These are phyloP conservation scores for Podila epigama DNA, from an alignment of 192 early-diverging fungal species.

Conservation along the genomic window DNA sequence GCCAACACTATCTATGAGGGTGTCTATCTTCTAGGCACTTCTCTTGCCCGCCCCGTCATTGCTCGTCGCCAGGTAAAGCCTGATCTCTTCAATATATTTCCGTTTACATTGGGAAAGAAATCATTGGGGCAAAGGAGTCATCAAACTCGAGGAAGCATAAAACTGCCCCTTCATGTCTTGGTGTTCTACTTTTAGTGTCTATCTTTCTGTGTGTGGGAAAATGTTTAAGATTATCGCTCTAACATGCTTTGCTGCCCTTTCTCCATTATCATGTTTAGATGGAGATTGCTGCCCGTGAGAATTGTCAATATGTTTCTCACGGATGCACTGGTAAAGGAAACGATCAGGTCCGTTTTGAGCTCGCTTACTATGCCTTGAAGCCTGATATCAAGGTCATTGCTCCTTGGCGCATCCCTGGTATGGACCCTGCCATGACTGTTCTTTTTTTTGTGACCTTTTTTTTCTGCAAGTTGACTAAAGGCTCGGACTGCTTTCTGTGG, in stretches of 20 bases:
- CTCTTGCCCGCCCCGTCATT: conserved; percentile 97
- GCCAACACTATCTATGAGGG: conserved; percentile 95
- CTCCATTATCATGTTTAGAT: conserved; percentile 64
- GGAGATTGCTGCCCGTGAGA: conserved; percentile 91
- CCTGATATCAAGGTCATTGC: conserved; percentile 96
- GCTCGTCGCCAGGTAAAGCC: conserved; percentile 65
- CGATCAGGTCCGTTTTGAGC: conserved; percentile 99
- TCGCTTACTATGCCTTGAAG: conserved; percentile 96
- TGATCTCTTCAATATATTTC: background rate
- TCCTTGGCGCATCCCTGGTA: conserved; percentile 93
- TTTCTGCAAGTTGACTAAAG: background rate
- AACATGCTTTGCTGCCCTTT: background rate
- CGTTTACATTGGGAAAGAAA: background rate
- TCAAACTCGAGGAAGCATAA: background rate
- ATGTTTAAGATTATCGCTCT: background rate
- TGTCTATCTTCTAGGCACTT: conserved; percentile 97
- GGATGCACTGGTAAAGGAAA: conserved; percentile 99
- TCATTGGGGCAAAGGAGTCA: background rate
- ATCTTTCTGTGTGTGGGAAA: background rate
- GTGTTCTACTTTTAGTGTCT: background rate
- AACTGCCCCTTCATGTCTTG: background rate
- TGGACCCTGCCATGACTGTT: background rate
- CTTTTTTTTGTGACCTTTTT: background rate
- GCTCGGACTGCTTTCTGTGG: conserved; percentile 6
- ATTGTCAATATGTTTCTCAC: conserved; percentile 97